phyloP scores from a whole-genome alignment of 2,329 filamentous ascomycete genomes.

The Aschersonia sp. region DNA sequence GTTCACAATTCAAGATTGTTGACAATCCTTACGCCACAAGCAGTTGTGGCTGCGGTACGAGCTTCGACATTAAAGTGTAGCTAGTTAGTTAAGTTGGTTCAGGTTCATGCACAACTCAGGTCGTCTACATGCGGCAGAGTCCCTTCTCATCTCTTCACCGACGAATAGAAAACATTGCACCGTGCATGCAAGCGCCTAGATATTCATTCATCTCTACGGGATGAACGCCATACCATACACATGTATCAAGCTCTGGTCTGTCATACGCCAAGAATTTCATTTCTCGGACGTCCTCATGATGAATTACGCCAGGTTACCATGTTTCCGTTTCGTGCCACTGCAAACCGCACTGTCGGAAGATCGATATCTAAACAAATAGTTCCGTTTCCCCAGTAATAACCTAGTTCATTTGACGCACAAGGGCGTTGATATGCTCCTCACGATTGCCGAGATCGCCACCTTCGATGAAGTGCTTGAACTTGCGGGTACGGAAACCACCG shows the following conservation, averaged over 20 bases:
- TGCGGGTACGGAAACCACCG: constrained; percentile 88
- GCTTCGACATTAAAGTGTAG: constrained; percentile 70
- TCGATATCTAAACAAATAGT: constrained; percentile 7
- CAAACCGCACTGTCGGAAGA: too few relatives aligned
- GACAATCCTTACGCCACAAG: constrained; percentile 87
- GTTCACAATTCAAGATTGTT: constrained; percentile 82
- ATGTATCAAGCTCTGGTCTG: constrained; percentile 17
- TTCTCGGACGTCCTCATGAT: constrained; percentile 23
- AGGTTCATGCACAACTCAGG: too few relatives aligned
- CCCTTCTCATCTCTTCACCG: too few relatives aligned
- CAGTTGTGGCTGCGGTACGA: constrained; percentile 93
- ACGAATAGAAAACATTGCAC: not conserved
- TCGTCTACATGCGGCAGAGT: too few relatives aligned
- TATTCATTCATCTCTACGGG: too few relatives aligned
- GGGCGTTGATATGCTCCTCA: constrained; percentile 92
- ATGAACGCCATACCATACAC: too few relatives aligned
- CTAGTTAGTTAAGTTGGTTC: too few relatives aligned
- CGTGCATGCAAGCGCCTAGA: not conserved
- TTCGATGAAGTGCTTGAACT: constrained; percentile 99
- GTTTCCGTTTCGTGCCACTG: constrained; percentile 1
- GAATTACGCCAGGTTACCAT: constrained; percentile 26
- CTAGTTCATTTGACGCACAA: constrained; percentile 99
- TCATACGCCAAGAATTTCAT: constrained; percentile 26
- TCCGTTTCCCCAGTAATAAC: constrained; percentile 2
- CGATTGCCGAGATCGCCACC: constrained; percentile 98